A percentile compares a stretch with the other conserved stretches of the same genome.
These are phyloP conservation scores for Botryococcus braunii DNA, from an alignment of 163 green algal genomes.

Conservation along the genomic window DNA sequence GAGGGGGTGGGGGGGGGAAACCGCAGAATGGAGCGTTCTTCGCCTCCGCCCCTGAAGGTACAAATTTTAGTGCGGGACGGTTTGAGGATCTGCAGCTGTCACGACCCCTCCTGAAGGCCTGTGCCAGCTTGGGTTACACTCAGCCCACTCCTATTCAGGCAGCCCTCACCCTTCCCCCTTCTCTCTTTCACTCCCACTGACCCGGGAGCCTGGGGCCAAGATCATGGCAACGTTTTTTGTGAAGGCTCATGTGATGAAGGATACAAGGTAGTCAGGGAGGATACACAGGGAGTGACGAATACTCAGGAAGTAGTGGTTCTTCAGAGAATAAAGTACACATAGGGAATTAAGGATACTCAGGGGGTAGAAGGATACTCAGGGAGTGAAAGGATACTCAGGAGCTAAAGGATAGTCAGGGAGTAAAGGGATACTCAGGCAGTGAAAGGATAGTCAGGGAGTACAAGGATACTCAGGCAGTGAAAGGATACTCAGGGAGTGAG, in stretches of 20 bases:
- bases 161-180: neutral
- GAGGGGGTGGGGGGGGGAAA: neutral
- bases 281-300: neutral
- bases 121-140: conserved; percentile 77
- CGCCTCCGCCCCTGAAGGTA: conserved; percentile 54
- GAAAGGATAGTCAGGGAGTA: too few relatives aligned
- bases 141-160: conserved; percentile 94
- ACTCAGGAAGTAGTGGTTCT: neutral
- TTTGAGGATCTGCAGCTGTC: conserved; percentile 90
- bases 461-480: too few relatives aligned
- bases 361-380: too few relatives aligned
- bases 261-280: neutral
- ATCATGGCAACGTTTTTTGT: too few relatives aligned
- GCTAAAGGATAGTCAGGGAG: too few relatives aligned
- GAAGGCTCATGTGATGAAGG: too few relatives aligned
- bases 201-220: too few relatives aligned
- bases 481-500: too few relatives aligned
- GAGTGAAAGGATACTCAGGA: too few relatives aligned
- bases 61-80: conserved; percentile 55
- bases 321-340: too few relatives aligned
- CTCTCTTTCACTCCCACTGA: neutral
- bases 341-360: too few relatives aligned
- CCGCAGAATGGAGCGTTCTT: conserved; percentile 45
- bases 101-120: conserved; percentile 73
- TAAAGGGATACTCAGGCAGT: too few relatives aligned